phyloP scores from a whole-genome alignment of 169 alveolate species.

The Toxoplasma gondii region DNA sequence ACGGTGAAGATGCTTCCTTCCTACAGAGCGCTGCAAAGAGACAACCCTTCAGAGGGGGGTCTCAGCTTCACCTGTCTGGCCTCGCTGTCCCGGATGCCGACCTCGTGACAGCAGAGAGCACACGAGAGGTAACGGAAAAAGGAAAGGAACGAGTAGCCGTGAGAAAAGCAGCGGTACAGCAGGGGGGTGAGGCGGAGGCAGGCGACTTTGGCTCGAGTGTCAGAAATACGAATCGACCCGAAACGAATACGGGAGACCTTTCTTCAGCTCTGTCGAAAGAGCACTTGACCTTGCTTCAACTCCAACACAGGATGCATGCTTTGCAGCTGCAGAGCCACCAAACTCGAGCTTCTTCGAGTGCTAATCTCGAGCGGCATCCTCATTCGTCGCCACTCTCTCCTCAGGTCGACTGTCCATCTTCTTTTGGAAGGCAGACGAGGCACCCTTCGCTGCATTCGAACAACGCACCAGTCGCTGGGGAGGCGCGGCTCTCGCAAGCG shows the following conservation, averaged over 20 bases:
- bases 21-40: neutral
- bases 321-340: neutral
- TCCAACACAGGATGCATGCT: neutral
- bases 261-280: neutral
- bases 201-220: too few species aligned
- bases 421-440: neutral
- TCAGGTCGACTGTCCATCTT: neutral
- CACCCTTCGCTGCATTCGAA: neutral
- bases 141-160: too few species aligned
- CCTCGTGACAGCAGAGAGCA: too few species aligned
- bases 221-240: too few species aligned
- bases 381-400: conserved; percentile 14
- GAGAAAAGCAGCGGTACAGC: too few species aligned
- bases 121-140: too few species aligned
- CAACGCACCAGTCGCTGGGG: neutral
- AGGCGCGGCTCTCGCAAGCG: neutral
- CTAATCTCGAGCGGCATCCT: neutral
- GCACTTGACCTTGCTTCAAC: neutral
- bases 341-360: neutral
- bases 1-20: neutral
- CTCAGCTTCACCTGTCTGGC: too few species aligned
- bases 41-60: neutral
- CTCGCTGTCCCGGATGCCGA: too few species aligned
- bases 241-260: neutral
- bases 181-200: too few species aligned